Conservation (phyloP, 192 early-diverging fungal genomes). For the Podila horticola region DNA sequence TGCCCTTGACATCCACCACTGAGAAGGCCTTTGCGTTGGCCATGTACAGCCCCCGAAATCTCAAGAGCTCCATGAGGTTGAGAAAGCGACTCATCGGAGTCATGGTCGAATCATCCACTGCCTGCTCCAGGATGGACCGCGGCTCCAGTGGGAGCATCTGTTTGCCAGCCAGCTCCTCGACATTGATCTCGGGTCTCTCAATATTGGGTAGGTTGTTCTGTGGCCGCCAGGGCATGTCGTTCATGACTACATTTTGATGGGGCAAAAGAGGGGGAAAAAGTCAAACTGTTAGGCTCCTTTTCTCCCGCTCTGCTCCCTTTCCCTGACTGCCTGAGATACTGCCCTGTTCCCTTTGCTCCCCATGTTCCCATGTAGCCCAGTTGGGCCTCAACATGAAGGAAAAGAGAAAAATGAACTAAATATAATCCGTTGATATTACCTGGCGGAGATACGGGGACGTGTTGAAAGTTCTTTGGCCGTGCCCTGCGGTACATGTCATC, state of each 20-base stretch:
- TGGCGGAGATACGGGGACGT: conserved; percentile 40
- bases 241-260: conserved; percentile 1
- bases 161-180: conserved; percentile 59
- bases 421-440: conserved; percentile 16
- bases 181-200: conserved; percentile 48
- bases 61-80: conserved; percentile 73
- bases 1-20: conserved; percentile 78
- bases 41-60: conserved; percentile 71
- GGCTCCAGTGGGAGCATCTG: conserved; percentile 67
- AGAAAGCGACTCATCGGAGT: conserved; percentile 63
- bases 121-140: conserved; percentile 54
- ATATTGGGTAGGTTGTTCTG: conserved; percentile 44
- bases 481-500: conserved; percentile 46
- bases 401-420: conserved; percentile 7
- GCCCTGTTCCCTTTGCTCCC: no score
- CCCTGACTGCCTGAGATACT: no score
- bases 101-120: conserved; percentile 53
- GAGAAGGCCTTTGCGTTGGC: conserved; percentile 70
- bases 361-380: not conserved
- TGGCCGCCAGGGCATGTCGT: conserved; percentile 33
- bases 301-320: no score
- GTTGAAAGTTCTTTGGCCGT: conserved; percentile 46
- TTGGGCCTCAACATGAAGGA: not conserved
- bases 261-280: not conserved
- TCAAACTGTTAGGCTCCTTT: not conserved